A percentile compares a stretch with the other conserved stretches of the same genome.
phyloP scores from a whole-genome alignment of 2,329 filamentous ascomycete species.

The Trichoderma sp. region DNA sequence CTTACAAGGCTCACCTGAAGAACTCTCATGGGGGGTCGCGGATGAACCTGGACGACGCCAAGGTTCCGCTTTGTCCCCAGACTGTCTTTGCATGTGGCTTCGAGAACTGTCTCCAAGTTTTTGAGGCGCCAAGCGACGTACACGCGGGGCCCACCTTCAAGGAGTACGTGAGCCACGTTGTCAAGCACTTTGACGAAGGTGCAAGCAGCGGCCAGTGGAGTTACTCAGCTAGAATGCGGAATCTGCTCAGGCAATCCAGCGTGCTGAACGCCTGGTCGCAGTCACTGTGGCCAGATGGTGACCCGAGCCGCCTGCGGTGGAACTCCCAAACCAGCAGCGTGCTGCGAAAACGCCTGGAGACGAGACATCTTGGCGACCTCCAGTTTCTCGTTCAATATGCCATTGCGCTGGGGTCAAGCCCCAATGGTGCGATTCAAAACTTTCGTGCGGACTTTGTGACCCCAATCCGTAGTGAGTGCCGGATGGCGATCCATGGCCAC shows the following conservation, averaged over 20 bases:
- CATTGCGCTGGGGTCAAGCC: conserved; percentile 41
- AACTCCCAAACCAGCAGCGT: conserved; percentile 45
- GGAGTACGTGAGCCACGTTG: conserved; percentile 50
- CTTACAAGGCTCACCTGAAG: conserved; percentile 51
- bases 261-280: conserved; percentile 43
- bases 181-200: conserved; percentile 50
- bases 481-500: conserved; percentile 40
- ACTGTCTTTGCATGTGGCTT: conserved; percentile 54
- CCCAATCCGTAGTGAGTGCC: conserved; percentile 41
- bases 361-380: conserved; percentile 46
- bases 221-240: conserved; percentile 48
- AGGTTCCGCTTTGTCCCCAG: conserved; percentile 48
- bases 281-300: conserved; percentile 40
- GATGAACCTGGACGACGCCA: conserved; percentile 46
- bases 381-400: conserved; percentile 44
- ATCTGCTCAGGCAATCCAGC: conserved; percentile 45
- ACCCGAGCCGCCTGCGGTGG: conserved; percentile 42
- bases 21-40: conserved; percentile 46
- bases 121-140: conserved; percentile 45
- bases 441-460: conserved; percentile 40
- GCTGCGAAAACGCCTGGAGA: conserved; percentile 48
- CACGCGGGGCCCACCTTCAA: conserved; percentile 45
- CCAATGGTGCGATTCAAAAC: conserved; percentile 31
- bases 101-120: conserved; percentile 46
- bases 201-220: conserved; percentile 46